Base-by-base conservation (phyloP, 176 grass and related monocot species). In the Hordeum marinum region DNA sequence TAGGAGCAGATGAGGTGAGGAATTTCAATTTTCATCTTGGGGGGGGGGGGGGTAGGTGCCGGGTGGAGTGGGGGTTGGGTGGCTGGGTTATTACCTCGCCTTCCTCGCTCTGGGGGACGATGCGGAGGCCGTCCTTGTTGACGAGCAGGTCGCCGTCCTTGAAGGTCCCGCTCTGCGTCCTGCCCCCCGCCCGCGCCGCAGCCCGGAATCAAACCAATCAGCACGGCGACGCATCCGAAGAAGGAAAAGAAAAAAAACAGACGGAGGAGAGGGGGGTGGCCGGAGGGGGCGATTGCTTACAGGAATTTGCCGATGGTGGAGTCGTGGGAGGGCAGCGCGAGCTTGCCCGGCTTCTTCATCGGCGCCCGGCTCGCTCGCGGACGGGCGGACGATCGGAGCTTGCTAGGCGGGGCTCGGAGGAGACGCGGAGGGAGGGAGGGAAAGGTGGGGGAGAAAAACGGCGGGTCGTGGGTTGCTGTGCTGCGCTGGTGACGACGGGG, bases 81-180 rank as follows among this genome's bases (percentile, higher is more conserved):
- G 5, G 6, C 10, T 84, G 4, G 3, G 0, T 43, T 20, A 4
- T 90, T 95, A 98, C 95, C 90, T 89, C 92, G 62, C 62, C 93
- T 80, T 88, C 94, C 85, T 96, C 92, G 66, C 77, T 89, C 40
- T 86, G 89, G 25, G 97, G 88, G 64, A 99, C 88, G 83, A 99
- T 96, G 77, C 97, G 91, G 39, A 99, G 94, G 17, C 97, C 97
- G 27, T 99, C 91, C 92, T 96, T 96, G 82, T 96, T 99, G 73
- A 99, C 97, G 72, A 91, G 93, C 84, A 99, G 85, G 63, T 99
- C 97, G 25, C 97, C 97, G 76, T 96, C 94, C 89, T 82, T 99
- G 79, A 99, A 99, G 50, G 97, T 99, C 32, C 97, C 97, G 87
- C 97, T 99, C 48, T 94, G 88, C 80, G 97, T 99, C 84, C 97